These are phyloP conservation scores for Cryptosporidium andersoni DNA, from an alignment of 169 alveolate species.

Conservation along the genomic window DNA sequence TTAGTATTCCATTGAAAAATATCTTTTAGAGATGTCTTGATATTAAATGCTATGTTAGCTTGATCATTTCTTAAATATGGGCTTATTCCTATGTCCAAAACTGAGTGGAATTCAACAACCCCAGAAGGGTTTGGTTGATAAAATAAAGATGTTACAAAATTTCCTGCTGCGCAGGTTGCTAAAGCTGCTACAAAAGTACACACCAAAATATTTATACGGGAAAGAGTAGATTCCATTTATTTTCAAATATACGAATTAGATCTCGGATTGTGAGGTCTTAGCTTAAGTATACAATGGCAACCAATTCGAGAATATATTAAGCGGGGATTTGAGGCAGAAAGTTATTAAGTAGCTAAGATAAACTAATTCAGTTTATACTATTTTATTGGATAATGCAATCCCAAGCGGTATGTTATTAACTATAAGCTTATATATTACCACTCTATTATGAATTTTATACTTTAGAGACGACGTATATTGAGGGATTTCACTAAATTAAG, in stretches of 20 bases:
- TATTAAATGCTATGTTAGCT: constrained; percentile 72
- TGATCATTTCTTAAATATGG: constrained; percentile 75
- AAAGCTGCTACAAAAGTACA: constrained; percentile 71
- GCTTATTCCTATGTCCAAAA: constrained; percentile 72
- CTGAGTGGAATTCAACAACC: constrained; percentile 44
- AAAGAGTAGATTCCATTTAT: constrained; percentile 74
- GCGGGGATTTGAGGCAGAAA: background rate
- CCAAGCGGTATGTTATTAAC: constrained; percentile 63
- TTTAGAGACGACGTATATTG: constrained; percentile 74
- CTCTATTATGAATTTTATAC: background rate
- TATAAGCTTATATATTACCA: background rate
- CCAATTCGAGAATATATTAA: background rate
- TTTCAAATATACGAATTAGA: background rate
- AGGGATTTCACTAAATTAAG: constrained; percentile 79
- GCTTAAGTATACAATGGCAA: no score
- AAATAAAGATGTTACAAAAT: constrained; percentile 68
- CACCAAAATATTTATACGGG: constrained; percentile 74
- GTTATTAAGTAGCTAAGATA: constrained; percentile 13
- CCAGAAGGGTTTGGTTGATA: constrained; percentile 56
- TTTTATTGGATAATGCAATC: constrained; percentile 16
- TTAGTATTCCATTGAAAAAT: constrained; percentile 74
- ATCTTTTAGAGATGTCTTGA: constrained; percentile 70
- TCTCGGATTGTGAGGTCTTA: no score
- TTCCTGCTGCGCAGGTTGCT: constrained; percentile 71
- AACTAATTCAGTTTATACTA: background rate